Base-by-base conservation (phyloP, 306 rosid genomes). In the Adenanthera pavonina region DNA sequence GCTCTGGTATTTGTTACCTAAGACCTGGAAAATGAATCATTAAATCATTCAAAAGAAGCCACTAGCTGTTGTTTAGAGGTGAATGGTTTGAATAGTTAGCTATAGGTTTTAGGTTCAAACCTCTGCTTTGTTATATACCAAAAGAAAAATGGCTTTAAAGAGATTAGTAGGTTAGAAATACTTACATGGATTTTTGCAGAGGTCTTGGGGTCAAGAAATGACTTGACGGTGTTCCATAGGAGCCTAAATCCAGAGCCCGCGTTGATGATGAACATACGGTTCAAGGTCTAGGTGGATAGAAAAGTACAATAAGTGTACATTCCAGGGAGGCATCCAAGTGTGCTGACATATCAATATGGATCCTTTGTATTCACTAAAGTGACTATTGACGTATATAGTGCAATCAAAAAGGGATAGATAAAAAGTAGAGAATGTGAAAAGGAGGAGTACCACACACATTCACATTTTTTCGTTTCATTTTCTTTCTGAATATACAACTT, bases 171-270 rank as follows among this genome's bases (percentile, higher is more conserved):
- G 51, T 9, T 40, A 56, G 41, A 66, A 72, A 47, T 73, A 34
- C 87, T 81, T 82, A 92, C 99, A 64, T 90, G 89, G 87, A 95
- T 95, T 85, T 95, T 95, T 20, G 98, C 81, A 15, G 96, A 87
- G 72, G 99, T 95, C 85, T 92, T 93, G 40, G 99, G 98, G 80
- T 95, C 98, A 78, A 95, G 96, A 89, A 93, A 93, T 8, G 97
- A 87, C 85, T 93, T 95, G 7, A 95, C 82, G 40, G 96, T 95
- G 89, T 81, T 95, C 99, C 99, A 95, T 76, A 95, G 69, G 67
- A 95, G 87, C 82, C 99, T 89, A 78, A 93, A 95, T 86, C 99
- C 99, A 47, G 98, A 93, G 78, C 99, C 99, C 69, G 98, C 98
- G 72, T 95, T 95, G 86, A 95, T 89, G 88, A 95, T 93, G 91